Conservation (phyloP, 495 filamentous ascomycete genomes). For the Endocarpon pusillum region DNA sequence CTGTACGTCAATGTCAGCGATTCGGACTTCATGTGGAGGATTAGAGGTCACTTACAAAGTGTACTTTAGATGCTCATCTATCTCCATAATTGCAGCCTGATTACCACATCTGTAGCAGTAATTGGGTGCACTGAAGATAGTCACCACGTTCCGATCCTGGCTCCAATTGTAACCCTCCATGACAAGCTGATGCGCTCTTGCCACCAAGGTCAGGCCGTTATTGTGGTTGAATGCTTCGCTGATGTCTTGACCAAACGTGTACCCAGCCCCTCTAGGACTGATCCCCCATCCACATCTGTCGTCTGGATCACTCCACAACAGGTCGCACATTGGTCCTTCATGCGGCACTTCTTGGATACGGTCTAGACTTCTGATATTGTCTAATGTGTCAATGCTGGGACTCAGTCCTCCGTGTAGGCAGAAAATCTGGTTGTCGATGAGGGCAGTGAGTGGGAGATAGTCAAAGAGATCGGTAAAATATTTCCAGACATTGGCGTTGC, state of each 20-base stretch:
- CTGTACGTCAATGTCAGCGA: conserved; percentile 28
- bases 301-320: conserved; percentile 96
- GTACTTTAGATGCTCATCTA: conserved; percentile 98
- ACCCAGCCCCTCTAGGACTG: conserved; percentile 87
- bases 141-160: conserved; percentile 90
- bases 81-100: conserved; percentile 99
- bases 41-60: conserved; percentile 63
- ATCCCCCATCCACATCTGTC: conserved; percentile 98
- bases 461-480: conserved; percentile 99
- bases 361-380: conserved; percentile 92
- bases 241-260: conserved; percentile 98
- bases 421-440: conserved; percentile 99
- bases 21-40: conserved; percentile 3
- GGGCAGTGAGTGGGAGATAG: conserved; percentile 90
- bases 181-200: conserved; percentile 85
- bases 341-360: conserved; percentile 97
- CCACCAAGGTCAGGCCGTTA: conserved; percentile 91
- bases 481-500: conserved; percentile 99
- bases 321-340: conserved; percentile 96
- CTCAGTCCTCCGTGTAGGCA: conserved; percentile 94
- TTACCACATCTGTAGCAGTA: conserved; percentile 98
- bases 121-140: conserved; percentile 92
- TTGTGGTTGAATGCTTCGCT: conserved; percentile 99
- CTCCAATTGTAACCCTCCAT: conserved; percentile 99
- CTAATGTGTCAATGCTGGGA: conserved; percentile 91